A percentile compares a stretch with the other conserved stretches of the same genome.
Evolutionary conservation across 2,329 filamentous ascomycete species (phyloP).

Genomic region (Microdochium trichocladiopsis): DNA sequence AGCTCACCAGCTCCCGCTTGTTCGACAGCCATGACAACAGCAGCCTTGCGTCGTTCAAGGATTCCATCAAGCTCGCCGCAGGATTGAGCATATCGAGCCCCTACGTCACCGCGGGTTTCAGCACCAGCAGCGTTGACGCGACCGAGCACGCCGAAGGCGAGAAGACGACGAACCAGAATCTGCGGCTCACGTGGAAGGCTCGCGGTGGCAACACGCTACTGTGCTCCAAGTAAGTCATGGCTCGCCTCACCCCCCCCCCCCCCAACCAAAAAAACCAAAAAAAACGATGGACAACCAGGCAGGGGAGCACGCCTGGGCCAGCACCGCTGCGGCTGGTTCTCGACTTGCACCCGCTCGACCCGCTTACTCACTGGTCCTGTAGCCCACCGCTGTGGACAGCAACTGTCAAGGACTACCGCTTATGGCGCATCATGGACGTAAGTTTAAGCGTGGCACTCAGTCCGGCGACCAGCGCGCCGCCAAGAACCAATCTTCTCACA

Average conservation of each 20-base stretch:
- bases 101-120: neutral
- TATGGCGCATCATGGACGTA: neutral
- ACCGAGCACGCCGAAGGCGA: neutral
- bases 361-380: neutral
- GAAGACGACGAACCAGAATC: neutral
- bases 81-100: neutral
- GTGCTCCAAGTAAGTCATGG: neutral
- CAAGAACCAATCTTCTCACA: too few relatives aligned
- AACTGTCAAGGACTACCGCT: neutral
- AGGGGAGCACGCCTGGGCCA: too few relatives aligned
- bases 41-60: neutral
- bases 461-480: too few relatives aligned
- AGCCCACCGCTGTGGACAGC: neutral
- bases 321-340: too few relatives aligned
- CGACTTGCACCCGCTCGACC: too few relatives aligned
- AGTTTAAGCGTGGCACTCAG: too few relatives aligned
- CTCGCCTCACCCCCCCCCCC: too few relatives aligned
- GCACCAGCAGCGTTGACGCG: neutral
- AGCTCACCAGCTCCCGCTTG: neutral
- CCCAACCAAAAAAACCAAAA: too few relatives aligned
- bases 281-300: too few relatives aligned
- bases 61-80: neutral
- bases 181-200: neutral
- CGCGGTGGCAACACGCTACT: neutral
- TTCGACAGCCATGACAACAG: neutral